Base-by-base conservation (phyloP, 2,329 filamentous ascomycete genomes). In the Xylaria multiplex region DNA sequence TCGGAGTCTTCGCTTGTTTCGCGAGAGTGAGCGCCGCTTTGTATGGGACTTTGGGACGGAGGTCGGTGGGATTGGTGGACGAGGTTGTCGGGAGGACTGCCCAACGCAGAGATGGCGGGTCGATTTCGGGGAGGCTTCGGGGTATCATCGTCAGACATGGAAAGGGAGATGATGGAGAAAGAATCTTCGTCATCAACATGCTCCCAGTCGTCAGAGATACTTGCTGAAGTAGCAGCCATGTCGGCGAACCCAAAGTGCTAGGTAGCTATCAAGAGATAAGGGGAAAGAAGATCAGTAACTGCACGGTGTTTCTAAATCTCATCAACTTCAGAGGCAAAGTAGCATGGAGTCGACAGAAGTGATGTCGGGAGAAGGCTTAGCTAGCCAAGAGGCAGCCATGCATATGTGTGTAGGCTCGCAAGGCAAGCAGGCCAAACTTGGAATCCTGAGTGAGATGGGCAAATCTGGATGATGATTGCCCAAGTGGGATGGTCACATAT, bases 151-250 rank as follows among this genome's bases (percentile, higher is more conserved):
- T 73, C 71, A 3, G 73, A 75, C 2, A 58, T 52, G 3, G 71
- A 62, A 6, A 77, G 66, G 1, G 75, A 77, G 9, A 72, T 60
- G 54, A 76, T 61, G 13, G 74, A 76, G 46, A 70, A 72, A 45
- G 53, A 62, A 32, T 75, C 73, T 37, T 60, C 59, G 3, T 71
- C 68, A 19, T 61, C 60, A 22, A 77, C 60, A 16, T 74, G 70
- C 58, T 77, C 69, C 75, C 75, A 77, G 32, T 71, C 74, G 13
- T 75, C 72, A 1, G 69, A 53, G n/a, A 74, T 69, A 19, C 5
- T 37, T 14, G 30, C 32, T 32, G 42, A 13, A 19, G 45, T 19
- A 24, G 37, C 14, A 40, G 48, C 62, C 68, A 71, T 72, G 40
- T 50, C 54, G 58, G 19, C 9, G 30, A 54, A 40, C 37, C 32